phyloP scores from a whole-genome alignment of 225 moss, liverwort and hornwort species.

The Takakia lepidozioides region DNA sequence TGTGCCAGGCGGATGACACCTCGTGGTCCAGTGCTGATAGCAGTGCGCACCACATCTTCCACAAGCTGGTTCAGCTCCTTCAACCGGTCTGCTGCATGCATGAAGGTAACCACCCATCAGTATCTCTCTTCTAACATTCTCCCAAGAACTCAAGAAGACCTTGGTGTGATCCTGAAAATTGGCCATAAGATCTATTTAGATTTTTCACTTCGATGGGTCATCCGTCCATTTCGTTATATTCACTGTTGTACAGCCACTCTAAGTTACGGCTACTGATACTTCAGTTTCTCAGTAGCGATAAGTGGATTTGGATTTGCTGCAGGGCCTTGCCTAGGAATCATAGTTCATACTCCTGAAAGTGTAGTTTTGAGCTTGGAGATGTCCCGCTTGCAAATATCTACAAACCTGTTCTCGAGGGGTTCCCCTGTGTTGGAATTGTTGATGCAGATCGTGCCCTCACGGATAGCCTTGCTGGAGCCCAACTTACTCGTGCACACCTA shows the following conservation, averaged over 20 bases:
- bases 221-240: too few relatives aligned
- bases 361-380: neutral
- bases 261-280: too few relatives aligned
- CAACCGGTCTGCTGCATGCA: conserved; percentile 51
- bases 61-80: conserved; percentile 69
- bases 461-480: conserved; percentile 9
- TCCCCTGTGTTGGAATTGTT: conserved; percentile 34
- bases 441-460: conserved; percentile 47
- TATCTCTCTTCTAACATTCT: neutral
- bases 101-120: neutral
- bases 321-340: neutral
- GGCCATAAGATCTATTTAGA: too few relatives aligned
- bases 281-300: neutral
- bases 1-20: conserved; percentile 80
- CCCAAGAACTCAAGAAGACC: neutral
- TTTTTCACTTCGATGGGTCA: too few relatives aligned
- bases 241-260: too few relatives aligned
- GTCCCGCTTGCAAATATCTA: neutral
- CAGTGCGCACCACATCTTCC: conserved; percentile 72
- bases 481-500: conserved; percentile 7
- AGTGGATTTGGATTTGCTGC: neutral
- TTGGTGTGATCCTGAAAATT: neutral
- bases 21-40: conserved; percentile 79
- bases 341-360: too few relatives aligned
- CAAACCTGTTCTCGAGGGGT: conserved; percentile 28